A percentile compares a stretch with the other conserved stretches of the same genome.
These are phyloP conservation scores for Wickerhamiella galacta DNA, from an alignment of 805 yeast genomes.

Conservation along the genomic window DNA sequence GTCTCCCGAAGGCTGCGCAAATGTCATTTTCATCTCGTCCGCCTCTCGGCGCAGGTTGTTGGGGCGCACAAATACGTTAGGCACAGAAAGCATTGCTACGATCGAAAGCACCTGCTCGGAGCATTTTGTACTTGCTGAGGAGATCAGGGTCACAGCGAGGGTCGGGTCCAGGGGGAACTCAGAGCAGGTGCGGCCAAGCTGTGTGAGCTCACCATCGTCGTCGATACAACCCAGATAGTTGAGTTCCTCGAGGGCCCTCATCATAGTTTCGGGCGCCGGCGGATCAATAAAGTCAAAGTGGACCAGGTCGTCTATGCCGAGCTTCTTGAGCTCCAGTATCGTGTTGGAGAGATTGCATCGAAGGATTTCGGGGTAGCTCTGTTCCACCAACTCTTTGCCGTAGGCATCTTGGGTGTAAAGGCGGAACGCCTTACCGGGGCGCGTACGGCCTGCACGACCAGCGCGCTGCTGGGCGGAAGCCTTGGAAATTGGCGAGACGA, in stretches of 20 bases:
- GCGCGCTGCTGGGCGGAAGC: constrained; percentile 98
- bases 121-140: constrained; percentile 70
- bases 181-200: constrained; percentile 78
- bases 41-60: constrained; percentile 74
- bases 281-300: constrained; percentile 99
- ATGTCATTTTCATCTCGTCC: constrained; percentile 72
- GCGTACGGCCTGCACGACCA: constrained; percentile 99
- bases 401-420: constrained; percentile 94
- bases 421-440: constrained; percentile 96
- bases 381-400: constrained; percentile 83
- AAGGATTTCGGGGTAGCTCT: constrained; percentile 89
- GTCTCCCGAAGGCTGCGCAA: constrained; percentile 91
- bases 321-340: constrained; percentile 79
- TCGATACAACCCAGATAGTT: constrained; percentile 79
- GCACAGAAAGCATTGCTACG: constrained; percentile 82
- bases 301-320: constrained; percentile 89
- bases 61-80: constrained; percentile 89
- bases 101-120: constrained; percentile 78
- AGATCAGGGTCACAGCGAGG: constrained; percentile 83
- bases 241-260: constrained; percentile 93
- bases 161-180: constrained; percentile 92
- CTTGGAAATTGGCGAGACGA: constrained; percentile 91
- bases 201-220: constrained; percentile 81
- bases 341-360: constrained; percentile 83
- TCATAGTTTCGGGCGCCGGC: constrained; percentile 99